These are phyloP conservation scores for Vitis hybrid DNA, from an alignment of 177 flowering plant genomes.

Conservation along the genomic window DNA sequence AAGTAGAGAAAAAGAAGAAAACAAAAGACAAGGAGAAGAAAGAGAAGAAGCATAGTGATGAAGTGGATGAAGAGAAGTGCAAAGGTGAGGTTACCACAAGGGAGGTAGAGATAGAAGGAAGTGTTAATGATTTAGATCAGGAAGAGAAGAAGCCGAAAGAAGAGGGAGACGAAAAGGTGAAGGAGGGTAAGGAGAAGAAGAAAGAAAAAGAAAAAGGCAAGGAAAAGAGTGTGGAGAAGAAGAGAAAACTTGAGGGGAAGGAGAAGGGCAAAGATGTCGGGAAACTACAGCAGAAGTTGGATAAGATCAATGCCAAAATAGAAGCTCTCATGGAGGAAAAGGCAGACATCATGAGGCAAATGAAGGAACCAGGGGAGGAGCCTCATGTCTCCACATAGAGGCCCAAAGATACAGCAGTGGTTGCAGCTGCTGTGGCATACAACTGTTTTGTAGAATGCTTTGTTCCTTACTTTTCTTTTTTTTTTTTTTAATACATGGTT, in stretches of 20 bases:
- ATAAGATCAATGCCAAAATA: slow-evolving; percentile 25
- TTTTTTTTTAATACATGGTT: too few species aligned
- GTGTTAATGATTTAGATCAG: not conserved
- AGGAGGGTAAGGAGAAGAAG: slow-evolving; percentile 18
- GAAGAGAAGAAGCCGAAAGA: slow-evolving; percentile 3
- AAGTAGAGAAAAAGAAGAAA: slow-evolving; percentile 1
- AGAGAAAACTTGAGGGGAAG: slow-evolving; percentile 27
- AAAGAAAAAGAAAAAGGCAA: slow-evolving; percentile 22
- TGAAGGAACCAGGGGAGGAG: slow-evolving; percentile 17
- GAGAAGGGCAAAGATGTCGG: slow-evolving; percentile 16
- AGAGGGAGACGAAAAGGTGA: slow-evolving; percentile 13
- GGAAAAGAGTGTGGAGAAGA: slow-evolving; percentile 26
- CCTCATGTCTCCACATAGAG: too few species aligned
- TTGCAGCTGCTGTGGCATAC: too few species aligned
- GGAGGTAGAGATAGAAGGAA: slow-evolving; percentile 19
- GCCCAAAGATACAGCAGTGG: too few species aligned
- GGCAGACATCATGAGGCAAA: slow-evolving; percentile 22
- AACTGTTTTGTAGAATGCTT: too few species aligned
- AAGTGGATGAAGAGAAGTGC: slow-evolving; percentile 9
- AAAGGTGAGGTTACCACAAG: too few species aligned
- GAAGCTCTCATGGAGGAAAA: slow-evolving; percentile 23
- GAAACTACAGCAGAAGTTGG: slow-evolving; percentile 26
- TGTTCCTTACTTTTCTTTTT: too few species aligned
- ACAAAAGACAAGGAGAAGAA: not conserved
- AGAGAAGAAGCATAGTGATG: slow-evolving; percentile 6